Conservation (phyloP, 768 basidiomycete genomes). For the Filobasidium floriforme region DNA sequence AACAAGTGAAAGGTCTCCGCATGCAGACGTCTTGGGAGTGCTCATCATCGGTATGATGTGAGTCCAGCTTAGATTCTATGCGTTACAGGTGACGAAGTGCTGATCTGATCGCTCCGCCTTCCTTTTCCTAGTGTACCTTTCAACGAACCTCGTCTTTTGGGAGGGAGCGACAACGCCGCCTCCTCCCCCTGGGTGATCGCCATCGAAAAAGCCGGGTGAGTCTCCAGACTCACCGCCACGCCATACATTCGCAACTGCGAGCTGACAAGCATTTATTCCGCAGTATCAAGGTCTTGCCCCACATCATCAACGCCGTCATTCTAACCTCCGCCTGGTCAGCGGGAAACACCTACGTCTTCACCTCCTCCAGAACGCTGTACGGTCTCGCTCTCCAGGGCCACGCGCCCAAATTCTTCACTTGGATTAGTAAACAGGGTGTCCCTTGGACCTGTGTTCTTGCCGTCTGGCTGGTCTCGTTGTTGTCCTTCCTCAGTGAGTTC, state of each 20-base stretch:
- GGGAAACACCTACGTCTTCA: constrained; percentile 37
- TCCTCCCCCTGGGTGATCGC: constrained; percentile 45
- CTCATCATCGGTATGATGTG: constrained; percentile 40
- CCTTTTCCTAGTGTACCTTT: constrained; percentile 27
- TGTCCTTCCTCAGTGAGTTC: constrained; percentile 17
- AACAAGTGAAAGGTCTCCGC: not conserved
- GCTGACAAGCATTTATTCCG: not conserved
- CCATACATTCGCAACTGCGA: too few relatives aligned
- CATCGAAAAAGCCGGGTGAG: constrained; percentile 29
- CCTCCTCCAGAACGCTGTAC: constrained; percentile 37
- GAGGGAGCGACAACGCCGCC: constrained; percentile 34
- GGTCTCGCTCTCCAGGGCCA: constrained; percentile 38
- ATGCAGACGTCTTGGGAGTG: constrained; percentile 27
- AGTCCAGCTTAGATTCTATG: not conserved
- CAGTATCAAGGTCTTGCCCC: constrained; percentile 33
- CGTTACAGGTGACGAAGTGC: not conserved
- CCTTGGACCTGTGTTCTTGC: constrained; percentile 38
- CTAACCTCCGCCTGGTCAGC: constrained; percentile 36
- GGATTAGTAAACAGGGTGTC: constrained; percentile 35
- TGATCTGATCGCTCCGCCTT: not conserved
- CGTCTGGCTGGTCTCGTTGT: constrained; percentile 23
- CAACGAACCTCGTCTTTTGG: constrained; percentile 27
- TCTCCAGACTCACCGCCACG: too few relatives aligned
- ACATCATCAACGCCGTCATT: constrained; percentile 39
- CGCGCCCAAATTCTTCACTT: constrained; percentile 35